Percentiles rank a stretch among this genome's conserved stretches.
Conservation (phyloP, 1,139 yeast species). For the Geotrichum fermentans region DNA sequence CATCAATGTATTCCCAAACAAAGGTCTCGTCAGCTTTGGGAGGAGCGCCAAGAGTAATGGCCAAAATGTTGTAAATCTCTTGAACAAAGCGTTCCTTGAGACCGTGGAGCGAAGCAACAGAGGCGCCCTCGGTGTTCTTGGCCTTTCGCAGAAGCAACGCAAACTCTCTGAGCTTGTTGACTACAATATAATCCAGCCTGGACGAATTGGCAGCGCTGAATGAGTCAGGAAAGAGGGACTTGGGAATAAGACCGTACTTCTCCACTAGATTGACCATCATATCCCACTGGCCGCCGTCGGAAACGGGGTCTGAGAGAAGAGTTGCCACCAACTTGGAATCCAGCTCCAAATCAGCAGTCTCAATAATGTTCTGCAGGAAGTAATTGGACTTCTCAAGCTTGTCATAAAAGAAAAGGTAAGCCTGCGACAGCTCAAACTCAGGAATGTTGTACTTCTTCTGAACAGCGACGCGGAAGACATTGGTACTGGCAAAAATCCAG, state of each 20-base stretch:
- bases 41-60: conserved; percentile 57
- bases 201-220: conserved; percentile 50
- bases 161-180: conserved; percentile 57
- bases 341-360: conserved; percentile 49
- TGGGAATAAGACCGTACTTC: conserved; percentile 61
- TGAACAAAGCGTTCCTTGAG: conserved; percentile 49
- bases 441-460: conserved; percentile 51
- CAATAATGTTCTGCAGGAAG: conserved; percentile 55
- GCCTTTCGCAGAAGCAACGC: conserved; percentile 51
- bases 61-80: conserved; percentile 50
- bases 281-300: conserved; percentile 74
- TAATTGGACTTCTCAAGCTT: conserved; percentile 56
- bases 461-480: conserved; percentile 54
- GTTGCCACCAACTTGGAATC: conserved; percentile 53
- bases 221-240: conserved; percentile 56
- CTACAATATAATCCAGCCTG: conserved; percentile 49
- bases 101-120: conserved; percentile 33
- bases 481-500: conserved; percentile 66
- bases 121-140: conserved; percentile 26
- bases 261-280: conserved; percentile 59
- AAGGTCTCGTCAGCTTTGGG: conserved; percentile 54
- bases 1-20: conserved; percentile 59
- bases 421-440: conserved; percentile 56
- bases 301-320: conserved; percentile 49
- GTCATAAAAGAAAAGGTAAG: conserved; percentile 52